A percentile compares a stretch with the other conserved stretches of the same genome.
phyloP scores from a whole-genome alignment of 208 protist species.

The Trichomonas tenax region DNA sequence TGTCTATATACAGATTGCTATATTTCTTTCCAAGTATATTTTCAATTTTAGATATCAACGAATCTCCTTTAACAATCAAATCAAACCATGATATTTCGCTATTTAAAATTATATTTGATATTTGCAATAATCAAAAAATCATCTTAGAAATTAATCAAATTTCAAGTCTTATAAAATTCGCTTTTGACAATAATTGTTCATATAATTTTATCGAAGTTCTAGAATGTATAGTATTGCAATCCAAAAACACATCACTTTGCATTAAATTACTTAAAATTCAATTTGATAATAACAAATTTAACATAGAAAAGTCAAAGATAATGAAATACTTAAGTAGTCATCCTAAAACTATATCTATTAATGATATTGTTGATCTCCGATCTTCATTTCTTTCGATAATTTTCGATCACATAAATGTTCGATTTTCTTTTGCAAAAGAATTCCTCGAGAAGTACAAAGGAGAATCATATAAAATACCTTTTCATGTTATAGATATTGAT shows the following conservation, averaged over 20 bases:
- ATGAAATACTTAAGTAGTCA: neutral
- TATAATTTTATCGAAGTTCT: neutral
- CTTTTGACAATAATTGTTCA: neutral
- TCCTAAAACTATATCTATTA: neutral
- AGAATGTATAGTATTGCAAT: neutral
- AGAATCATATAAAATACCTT: neutral
- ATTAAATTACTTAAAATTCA: neutral
- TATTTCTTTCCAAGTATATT: neutral
- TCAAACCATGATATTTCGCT: neutral
- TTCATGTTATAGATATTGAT: neutral
- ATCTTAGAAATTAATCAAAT: neutral
- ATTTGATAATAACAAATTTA: neutral
- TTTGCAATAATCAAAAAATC: neutral
- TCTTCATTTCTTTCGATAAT: neutral
- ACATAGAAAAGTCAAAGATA: neutral
- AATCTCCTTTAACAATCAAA: neutral
- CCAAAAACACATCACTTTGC: neutral
- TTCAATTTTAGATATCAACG: neutral
- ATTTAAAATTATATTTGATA: neutral
- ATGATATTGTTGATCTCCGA: neutral
- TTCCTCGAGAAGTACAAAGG: neutral
- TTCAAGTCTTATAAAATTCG: neutral
- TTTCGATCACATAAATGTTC: neutral
- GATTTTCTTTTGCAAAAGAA: neutral
- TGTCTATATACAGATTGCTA: neutral